These are phyloP conservation scores for Candida ipomoeae DNA, from an alignment of 805 yeast genomes.

Conservation along the genomic window DNA sequence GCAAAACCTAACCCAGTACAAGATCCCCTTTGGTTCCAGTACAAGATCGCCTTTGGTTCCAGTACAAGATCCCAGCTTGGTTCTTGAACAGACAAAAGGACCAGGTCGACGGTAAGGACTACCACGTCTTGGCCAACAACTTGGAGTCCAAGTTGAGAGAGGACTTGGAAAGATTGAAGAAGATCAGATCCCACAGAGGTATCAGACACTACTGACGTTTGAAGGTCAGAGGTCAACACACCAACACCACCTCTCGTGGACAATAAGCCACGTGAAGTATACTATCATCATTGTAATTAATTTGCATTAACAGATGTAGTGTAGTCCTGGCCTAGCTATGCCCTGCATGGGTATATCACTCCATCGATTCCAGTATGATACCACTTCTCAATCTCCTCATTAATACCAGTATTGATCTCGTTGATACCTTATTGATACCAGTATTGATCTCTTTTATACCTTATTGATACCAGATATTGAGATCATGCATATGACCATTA, in stretches of 20 bases:
- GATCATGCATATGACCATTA: too few species aligned
- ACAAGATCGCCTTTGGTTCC: too few species aligned
- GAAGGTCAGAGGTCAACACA: constrained; percentile 99
- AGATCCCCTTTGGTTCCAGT: too few species aligned
- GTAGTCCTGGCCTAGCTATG: too few species aligned
- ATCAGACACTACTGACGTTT: constrained; percentile 99
- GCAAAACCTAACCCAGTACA: constrained; percentile 99
- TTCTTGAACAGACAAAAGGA: constrained; percentile 96
- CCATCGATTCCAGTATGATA: too few species aligned
- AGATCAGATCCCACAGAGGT: constrained; percentile 99
- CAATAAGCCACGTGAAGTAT: constrained; percentile 25
- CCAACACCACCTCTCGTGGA: constrained; percentile 99
- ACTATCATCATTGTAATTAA: constrained; percentile 17
- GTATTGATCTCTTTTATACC: too few species aligned
- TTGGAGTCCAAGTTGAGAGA: constrained; percentile 99
- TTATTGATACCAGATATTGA: too few species aligned
- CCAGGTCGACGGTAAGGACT: constrained; percentile 97
- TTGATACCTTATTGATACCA: too few species aligned
- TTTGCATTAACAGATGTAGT: constrained; percentile 14
- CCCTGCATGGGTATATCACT: too few species aligned
- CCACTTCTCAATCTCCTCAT: too few species aligned
- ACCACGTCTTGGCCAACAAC: constrained; percentile 98
- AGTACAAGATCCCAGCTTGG: constrained; percentile 99
- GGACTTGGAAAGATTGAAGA: constrained; percentile 99
- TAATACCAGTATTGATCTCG: too few species aligned